These are phyloP conservation scores for Zygoascus bituminiphila DNA, from an alignment of 805 yeast genomes.

Conservation along the genomic window DNA sequence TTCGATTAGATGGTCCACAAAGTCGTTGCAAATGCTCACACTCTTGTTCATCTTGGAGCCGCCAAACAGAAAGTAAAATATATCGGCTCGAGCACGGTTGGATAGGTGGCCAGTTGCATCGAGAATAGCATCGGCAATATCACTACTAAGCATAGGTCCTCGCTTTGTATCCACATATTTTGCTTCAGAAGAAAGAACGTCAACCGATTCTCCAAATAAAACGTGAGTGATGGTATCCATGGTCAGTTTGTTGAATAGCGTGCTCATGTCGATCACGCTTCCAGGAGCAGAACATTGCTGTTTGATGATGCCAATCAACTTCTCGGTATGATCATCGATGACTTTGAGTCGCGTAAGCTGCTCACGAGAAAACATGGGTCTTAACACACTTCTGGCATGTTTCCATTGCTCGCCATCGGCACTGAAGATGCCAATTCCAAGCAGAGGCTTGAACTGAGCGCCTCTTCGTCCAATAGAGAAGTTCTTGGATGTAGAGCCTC, in stretches of 20 bases:
- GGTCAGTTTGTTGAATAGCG: conserved; percentile 25
- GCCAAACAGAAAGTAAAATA: conserved; percentile 16
- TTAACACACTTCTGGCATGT: conserved; percentile 30
- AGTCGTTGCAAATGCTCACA: conserved; percentile 28
- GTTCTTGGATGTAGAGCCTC: conserved; percentile 27
- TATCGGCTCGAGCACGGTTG: conserved; percentile 14
- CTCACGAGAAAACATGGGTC: conserved; percentile 30
- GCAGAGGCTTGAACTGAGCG: conserved; percentile 22
- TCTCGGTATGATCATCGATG: conserved; percentile 24
- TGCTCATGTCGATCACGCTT: conserved; percentile 23
- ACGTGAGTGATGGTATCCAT: conserved; percentile 31
- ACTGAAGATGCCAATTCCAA: conserved; percentile 33
- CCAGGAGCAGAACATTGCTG: conserved; percentile 4
- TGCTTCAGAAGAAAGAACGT: conserved; percentile 14
- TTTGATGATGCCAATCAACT: conserved; percentile 15
- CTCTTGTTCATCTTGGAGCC: background rate
- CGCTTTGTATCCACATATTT: background rate
- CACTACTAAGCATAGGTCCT: background rate
- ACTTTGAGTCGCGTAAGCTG: conserved; percentile 25
- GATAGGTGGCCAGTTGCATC: background rate
- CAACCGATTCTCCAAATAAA: conserved; percentile 27
- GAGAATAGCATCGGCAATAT: background rate
- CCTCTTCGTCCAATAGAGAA: conserved; percentile 25
- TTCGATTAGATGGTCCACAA: conserved; percentile 35
- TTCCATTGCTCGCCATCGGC: conserved; percentile 30